Conservation (phyloP, 352 stramenopile genomes). For the Globisporangium barbulae region DNA sequence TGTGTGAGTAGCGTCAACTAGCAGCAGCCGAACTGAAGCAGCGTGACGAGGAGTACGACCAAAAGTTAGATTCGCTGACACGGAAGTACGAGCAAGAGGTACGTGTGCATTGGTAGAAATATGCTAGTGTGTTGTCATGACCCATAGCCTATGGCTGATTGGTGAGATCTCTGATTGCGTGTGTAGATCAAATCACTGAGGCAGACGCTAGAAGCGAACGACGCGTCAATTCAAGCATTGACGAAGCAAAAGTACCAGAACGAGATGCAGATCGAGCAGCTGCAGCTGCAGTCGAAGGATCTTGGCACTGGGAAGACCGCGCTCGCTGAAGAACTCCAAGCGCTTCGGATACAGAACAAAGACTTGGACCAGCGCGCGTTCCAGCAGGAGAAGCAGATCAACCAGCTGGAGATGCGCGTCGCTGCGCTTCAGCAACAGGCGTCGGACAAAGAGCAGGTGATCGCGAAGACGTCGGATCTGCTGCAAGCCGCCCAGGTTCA, state of each 20-base stretch:
- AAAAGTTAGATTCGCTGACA: conserved; percentile 62
- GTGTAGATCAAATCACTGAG: conserved; percentile 45
- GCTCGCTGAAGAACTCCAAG: conserved; percentile 46
- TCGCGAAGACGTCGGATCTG: conserved; percentile 69
- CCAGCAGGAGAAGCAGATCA: conserved; percentile 82
- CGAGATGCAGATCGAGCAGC: conserved; percentile 72
- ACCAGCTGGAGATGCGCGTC: conserved; percentile 65
- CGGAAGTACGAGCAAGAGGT: conserved; percentile 71
- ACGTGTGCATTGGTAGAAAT: conserved; percentile 3
- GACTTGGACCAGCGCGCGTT: conserved; percentile 78
- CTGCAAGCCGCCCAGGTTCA: conserved; percentile 61
- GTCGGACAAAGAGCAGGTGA: conserved; percentile 70
- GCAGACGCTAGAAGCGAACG: conserved; percentile 40
- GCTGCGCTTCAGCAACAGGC: conserved; percentile 76
- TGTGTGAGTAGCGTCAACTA: conserved; percentile 31
- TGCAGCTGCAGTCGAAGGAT: conserved; percentile 59
- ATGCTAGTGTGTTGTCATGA: background rate
- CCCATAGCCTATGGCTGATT: background rate
- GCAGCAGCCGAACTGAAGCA: conserved; percentile 45
- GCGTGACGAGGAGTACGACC: conserved; percentile 57
- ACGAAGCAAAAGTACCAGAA: conserved; percentile 77
- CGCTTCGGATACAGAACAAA: conserved; percentile 69
- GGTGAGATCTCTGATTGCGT: background rate
- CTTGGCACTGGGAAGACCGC: conserved; percentile 39
- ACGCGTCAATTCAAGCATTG: conserved; percentile 50